These are phyloP conservation scores for Oxyria digyna DNA, from an alignment of 148 eudicot genomes.

Conservation along the genomic window DNA sequence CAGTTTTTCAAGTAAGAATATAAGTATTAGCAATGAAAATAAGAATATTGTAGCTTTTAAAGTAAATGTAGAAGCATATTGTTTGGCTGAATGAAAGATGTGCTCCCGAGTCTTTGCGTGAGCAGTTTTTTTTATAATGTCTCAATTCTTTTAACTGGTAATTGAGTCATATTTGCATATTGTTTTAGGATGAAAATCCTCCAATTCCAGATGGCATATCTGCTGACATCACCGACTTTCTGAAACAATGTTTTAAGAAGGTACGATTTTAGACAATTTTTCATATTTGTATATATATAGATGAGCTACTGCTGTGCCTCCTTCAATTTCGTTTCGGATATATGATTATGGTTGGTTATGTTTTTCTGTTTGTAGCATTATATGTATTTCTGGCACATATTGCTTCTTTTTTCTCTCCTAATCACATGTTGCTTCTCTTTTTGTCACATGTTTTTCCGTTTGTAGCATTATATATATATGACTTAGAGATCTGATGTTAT, in stretches of 20 bases:
- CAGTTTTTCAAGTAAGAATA: background rate
- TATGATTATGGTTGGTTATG: background rate
- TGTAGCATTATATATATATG: background rate
- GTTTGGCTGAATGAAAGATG: background rate
- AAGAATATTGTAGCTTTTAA: background rate
- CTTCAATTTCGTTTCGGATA: no score
- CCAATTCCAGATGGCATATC: slow-evolving; percentile 96
- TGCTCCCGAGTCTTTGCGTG: background rate
- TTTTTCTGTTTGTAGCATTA: background rate
- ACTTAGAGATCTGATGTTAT: background rate
- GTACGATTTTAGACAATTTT: slow-evolving; percentile 24
- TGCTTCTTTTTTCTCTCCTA: background rate
- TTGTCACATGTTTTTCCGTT: no score
- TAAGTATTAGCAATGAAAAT: background rate
- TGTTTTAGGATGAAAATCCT: slow-evolving; percentile 84
- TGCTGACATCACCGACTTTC: slow-evolving; percentile 76
- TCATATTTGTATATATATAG: background rate
- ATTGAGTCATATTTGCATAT: background rate
- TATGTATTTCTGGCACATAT: background rate
- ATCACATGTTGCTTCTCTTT: no score
- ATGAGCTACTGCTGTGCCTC: no score
- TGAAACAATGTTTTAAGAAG: slow-evolving; percentile 91
- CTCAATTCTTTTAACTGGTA: background rate
- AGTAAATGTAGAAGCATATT: background rate
- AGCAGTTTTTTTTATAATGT: background rate